Base-by-base conservation (phyloP, 192 early-diverging fungal species). In the Backusella macrospora region DNA sequence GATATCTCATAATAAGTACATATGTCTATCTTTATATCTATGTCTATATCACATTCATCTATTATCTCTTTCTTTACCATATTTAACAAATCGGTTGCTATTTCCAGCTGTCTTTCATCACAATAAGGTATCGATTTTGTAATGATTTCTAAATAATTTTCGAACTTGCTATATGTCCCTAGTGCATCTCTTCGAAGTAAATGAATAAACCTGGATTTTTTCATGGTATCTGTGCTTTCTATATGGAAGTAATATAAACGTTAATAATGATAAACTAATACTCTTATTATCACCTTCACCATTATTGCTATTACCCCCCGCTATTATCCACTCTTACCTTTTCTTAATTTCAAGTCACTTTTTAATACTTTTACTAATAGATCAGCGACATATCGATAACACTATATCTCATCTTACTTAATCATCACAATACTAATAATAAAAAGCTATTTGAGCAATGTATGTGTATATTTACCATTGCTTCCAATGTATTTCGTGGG, bases 281-380 rank as follows among this genome's bases (percentile, higher is more conserved):
- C 29, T 34, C 29, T 34, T 34, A 34, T 34, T 34, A 34, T 1
- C 2, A 34, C 2, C 29, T 1, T 34, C 29, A 34, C 29, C 29
- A 34, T 34, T 34, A 2, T 3, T 55, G 13, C 23, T 10, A 6
- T 43, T 43, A 9, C 4, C 42, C 7, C 10, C 4, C 42, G 6
- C 4, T 21, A 55, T 23, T 55, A 23, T 13, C 1, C 21, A 34
- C 29, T 34, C 29, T 10, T 26, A 59, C 52, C 52, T 59, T 59
- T 59, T 12, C 26, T 68, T 46, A n/a, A 21, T 43, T 47, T 68
- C 4, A 45, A 14, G 34, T 47, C 42, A 6, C 21, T 26, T 26
- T 68, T 43, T 26, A 68, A 47, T 47, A 45, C 44, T 18, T 66
- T 66, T 14, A 66, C 65, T 18, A 66, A 43, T 7, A 66, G 4